phyloP scores from a whole-genome alignment of 495 filamentous ascomycete species.

The Rostrohypoxylon terebratum region DNA sequence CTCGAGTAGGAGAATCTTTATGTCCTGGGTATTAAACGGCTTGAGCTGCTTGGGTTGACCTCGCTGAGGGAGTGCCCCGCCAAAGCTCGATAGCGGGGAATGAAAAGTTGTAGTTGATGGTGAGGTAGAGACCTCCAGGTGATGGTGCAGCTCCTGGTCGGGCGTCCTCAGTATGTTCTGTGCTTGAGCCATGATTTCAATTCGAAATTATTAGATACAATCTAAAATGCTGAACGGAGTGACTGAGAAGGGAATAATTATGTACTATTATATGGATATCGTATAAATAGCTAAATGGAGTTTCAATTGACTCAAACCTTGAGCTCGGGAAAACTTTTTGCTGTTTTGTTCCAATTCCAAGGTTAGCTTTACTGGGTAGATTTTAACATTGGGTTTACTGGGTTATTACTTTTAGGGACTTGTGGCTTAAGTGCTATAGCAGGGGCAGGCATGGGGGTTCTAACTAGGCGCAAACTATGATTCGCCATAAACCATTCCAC shows the following conservation, averaged over 20 bases:
- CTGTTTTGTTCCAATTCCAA: too few relatives aligned
- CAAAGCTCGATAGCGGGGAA: slow-evolving; percentile 67
- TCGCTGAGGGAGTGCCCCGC: slow-evolving; percentile 48
- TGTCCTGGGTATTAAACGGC: slow-evolving; percentile 92
- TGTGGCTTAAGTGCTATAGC: slow-evolving; percentile 20
- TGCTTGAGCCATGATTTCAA: slow-evolving; percentile 47
- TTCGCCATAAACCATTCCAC: slow-evolving; percentile 21
- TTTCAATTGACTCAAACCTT: slow-evolving; percentile 35
- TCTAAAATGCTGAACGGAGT: slow-evolving; percentile 10
- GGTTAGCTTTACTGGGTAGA: neutral
- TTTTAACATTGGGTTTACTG: neutral
- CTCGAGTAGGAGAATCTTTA: slow-evolving; percentile 95
- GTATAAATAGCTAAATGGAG: slow-evolving; percentile 19
- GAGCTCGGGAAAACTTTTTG: slow-evolving; percentile 34
- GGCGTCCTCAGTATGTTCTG: slow-evolving; percentile 36
- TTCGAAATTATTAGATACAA: slow-evolving; percentile 9
- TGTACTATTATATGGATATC: neutral
- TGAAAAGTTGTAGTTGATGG: slow-evolving; percentile 70
- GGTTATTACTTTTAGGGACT: too few relatives aligned
- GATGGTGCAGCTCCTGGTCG: slow-evolving; percentile 55
- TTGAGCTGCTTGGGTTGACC: slow-evolving; percentile 80
- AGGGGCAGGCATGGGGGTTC: slow-evolving; percentile 9
- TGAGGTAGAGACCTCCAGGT: slow-evolving; percentile 67
- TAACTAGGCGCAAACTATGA: slow-evolving; percentile 29
- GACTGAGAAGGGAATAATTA: slow-evolving; percentile 13